Conservation (phyloP, 2,329 filamentous ascomycete species). For the Allantophomopsis cytisporea region DNA sequence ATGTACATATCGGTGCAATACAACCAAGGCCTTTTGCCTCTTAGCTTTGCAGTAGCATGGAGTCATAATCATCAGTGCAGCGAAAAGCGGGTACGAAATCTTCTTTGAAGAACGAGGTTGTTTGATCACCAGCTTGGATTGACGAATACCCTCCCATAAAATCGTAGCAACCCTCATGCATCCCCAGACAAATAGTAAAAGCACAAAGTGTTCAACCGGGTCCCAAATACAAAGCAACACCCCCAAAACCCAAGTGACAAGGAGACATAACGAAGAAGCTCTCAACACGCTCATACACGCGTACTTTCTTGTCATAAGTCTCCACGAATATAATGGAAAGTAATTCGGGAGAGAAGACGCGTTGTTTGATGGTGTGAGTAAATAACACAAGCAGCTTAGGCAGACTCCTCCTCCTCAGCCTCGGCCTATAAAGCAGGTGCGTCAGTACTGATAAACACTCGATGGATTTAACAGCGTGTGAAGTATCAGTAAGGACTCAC, state of each 20-base stretch:
- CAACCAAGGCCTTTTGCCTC: no score
- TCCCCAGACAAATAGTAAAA: constrained; percentile 7
- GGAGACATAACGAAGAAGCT: neutral
- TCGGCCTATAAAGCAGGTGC: constrained; percentile 31
- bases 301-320: neutral
- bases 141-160: constrained; percentile 10
- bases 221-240: constrained; percentile 10
- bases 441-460: constrained; percentile 12
- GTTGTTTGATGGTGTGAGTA: neutral
- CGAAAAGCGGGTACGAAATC: no score
- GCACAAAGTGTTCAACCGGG: constrained; percentile 10
- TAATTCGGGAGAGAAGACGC: constrained; percentile 4
- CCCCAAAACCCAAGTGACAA: neutral
- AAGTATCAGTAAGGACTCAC: constrained; percentile 35
- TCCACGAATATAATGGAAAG: neutral
- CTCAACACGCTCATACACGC: neutral
- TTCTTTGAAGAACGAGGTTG: no score
- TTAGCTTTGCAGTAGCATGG: no score
- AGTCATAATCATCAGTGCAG: no score
- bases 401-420: constrained; percentile 40
- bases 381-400: constrained; percentile 9
- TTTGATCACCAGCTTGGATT: no score
- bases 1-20: no score
- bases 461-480: constrained; percentile 2
- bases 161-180: constrained; percentile 10